phyloP scores from a whole-genome alignment of 2,329 filamentous ascomycete genomes.

The Arthrobotrys megalospora region DNA sequence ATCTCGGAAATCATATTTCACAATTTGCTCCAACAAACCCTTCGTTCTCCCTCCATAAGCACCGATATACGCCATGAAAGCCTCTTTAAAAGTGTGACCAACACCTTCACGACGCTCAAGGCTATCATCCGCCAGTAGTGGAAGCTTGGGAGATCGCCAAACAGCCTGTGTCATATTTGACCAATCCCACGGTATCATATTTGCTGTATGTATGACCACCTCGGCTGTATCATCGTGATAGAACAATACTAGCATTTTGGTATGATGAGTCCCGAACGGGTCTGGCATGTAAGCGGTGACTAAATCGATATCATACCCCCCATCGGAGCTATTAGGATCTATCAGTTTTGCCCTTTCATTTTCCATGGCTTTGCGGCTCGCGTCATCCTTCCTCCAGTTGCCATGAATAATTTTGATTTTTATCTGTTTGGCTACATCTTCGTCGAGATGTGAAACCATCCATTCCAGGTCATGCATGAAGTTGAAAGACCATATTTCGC shows the following conservation, averaged over 20 bases:
- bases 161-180: constrained; percentile 87
- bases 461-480: constrained; percentile 76
- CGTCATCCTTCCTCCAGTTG: constrained; percentile 70
- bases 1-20: constrained; percentile 77
- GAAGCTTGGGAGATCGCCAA: constrained; percentile 82
- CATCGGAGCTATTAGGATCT: neutral
- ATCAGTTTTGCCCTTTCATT: constrained; percentile 15
- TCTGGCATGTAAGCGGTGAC: constrained; percentile 85
- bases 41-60: constrained; percentile 77
- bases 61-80: constrained; percentile 80
- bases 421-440: constrained; percentile 70
- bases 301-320: constrained; percentile 77
- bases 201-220: constrained; percentile 88
- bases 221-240: constrained; percentile 83
- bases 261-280: constrained; percentile 86
- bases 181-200: constrained; percentile 92
- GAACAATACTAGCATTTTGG: constrained; percentile 89
- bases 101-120: constrained; percentile 70
- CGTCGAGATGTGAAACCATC: constrained; percentile 72
- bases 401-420: constrained; percentile 75
- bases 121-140: constrained; percentile 67
- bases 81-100: constrained; percentile 80
- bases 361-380: constrained; percentile 27
- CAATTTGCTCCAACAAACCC: constrained; percentile 74
- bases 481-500: constrained; percentile 80